Base-by-base conservation (phyloP, 2,329 filamentous ascomycete species). In the Hypomyces rosellus region DNA sequence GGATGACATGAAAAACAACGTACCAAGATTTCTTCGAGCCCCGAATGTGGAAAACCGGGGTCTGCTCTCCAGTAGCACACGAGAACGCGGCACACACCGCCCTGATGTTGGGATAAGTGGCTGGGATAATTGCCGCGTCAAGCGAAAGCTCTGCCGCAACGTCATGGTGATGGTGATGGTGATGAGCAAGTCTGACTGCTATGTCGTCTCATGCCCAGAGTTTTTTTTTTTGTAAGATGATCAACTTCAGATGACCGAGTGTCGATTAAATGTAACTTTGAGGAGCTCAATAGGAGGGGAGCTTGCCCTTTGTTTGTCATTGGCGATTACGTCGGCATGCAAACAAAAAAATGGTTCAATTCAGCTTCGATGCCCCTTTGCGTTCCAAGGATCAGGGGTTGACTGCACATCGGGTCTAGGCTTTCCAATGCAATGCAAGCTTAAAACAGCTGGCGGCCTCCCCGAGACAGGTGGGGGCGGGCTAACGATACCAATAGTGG, bases 31-130 rank as follows among this genome's bases (percentile, higher is more conserved):
- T 49, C 56, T 57, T 38, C 49, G 60, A 16, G 52, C 34, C 44
- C 55, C 47, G 46, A 63, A 59, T n/a, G 63, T 63, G 34, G 64
- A 64, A 55, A 67, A 67, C 33, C 48, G 58, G 46, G 59, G 58
- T 49, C 53, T 57, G 52, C 46, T 51, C 25, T 38, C 38, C 30
- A 38, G 16, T 25, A 34, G 12, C n/a, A 49, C 34, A 30, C 36
- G 45, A 40, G 45, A 45, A 36, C 45, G 30, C 34, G 16, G 43
- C 20, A 20, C 40, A 45, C 45, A 37, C 25, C 42, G 42, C 41
- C 41, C 41, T 36, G 44, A 34, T 41, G 41, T 37, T 41, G 41
- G 39, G 46, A 43, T 40, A 39, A 34, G 14, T 44, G 54, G 51
- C 46, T 45, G 54, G 54, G 55, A 49, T 48, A 63, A 47, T 46